Evolutionary conservation across 2,329 filamentous ascomycete genomes (phyloP).

Genomic region (Hymenoscyphus repandus): DNA sequence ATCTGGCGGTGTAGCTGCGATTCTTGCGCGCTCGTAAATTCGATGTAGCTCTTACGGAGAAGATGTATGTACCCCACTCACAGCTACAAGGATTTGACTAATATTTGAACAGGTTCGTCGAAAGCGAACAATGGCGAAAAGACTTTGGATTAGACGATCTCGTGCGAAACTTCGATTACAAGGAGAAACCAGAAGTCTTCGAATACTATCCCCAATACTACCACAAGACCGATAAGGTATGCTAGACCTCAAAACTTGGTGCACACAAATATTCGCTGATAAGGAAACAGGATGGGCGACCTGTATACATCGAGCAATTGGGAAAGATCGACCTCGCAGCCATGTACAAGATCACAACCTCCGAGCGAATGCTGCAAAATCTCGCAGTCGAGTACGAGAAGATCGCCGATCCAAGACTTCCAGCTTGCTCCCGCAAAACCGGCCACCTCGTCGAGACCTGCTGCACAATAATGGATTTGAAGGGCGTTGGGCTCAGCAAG

Average conservation of each 20-base stretch:
- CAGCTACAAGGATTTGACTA: conserved; percentile 11
- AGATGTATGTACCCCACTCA: conserved; percentile 61
- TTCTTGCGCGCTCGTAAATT: conserved; percentile 96
- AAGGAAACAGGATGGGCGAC: conserved; percentile 73
- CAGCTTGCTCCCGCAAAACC: conserved; percentile 89
- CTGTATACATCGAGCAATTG: conserved; percentile 94
- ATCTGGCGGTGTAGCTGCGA: conserved; percentile 53
- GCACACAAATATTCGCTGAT: conserved; percentile 11
- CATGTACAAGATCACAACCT: conserved; percentile 89
- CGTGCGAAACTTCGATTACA: conserved; percentile 77
- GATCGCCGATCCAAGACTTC: conserved; percentile 84
- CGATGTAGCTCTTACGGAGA: conserved; percentile 74
- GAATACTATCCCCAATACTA: conserved; percentile 98
- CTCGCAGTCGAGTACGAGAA: conserved; percentile 98
- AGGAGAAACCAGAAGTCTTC: conserved; percentile 77
- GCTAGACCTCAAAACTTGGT: not conserved
- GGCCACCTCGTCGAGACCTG: conserved; percentile 91
- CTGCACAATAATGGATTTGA: conserved; percentile 97
- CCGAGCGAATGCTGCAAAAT: conserved; percentile 93
- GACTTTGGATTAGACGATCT: conserved; percentile 80
- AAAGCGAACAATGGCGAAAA: conserved; percentile 86
- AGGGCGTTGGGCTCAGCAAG: conserved; percentile 82
- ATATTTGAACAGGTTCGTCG: conserved; percentile 65
- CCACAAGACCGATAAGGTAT: conserved; percentile 87
- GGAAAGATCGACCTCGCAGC: conserved; percentile 86